These are phyloP conservation scores for Excoecaria cochinchinensis DNA, from an alignment of 345 rosid species.

Conservation along the genomic window DNA sequence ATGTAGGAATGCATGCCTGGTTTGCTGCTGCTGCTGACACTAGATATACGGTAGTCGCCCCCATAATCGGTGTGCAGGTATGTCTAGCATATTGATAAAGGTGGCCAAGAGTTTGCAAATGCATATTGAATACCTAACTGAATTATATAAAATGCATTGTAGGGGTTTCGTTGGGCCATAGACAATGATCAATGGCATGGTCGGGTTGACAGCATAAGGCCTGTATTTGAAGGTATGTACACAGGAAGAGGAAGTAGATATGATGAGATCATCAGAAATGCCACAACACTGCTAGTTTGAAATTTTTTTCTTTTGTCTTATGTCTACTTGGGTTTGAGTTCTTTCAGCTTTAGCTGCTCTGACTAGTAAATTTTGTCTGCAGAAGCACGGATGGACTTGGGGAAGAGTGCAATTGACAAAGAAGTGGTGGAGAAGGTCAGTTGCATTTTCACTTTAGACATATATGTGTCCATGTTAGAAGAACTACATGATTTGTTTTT, in stretches of 20 bases:
- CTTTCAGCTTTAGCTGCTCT: constrained; percentile 6
- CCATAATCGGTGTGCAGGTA: constrained; percentile 92
- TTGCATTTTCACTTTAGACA: neutral
- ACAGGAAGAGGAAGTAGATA: neutral
- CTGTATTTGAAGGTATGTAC: constrained; percentile 76
- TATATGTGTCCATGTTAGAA: neutral
- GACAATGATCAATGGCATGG: constrained; percentile 78
- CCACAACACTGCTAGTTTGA: neutral
- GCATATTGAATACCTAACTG: constrained; percentile 7
- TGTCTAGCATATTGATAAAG: neutral
- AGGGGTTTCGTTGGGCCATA: constrained; percentile 92
- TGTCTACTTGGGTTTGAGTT: neutral
- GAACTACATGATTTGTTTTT: neutral
- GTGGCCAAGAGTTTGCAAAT: neutral
- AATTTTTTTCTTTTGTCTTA: neutral
- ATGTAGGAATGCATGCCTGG: constrained; percentile 96
- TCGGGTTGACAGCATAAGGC: constrained; percentile 75
- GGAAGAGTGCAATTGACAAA: constrained; percentile 64
- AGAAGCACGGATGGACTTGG: constrained; percentile 69
- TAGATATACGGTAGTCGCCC: constrained; percentile 64
- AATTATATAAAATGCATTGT: constrained; percentile 20
- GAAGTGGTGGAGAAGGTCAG: constrained; percentile 79
- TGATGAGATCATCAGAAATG: neutral
- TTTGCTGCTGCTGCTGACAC: constrained; percentile 82
- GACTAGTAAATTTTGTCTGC: constrained; percentile 21